Percentiles rank a stretch among this genome's conserved stretches.
These are phyloP conservation scores for Bothriochloa decipiens DNA, from an alignment of 176 grass and related monocot genomes.

Conservation along the genomic window DNA sequence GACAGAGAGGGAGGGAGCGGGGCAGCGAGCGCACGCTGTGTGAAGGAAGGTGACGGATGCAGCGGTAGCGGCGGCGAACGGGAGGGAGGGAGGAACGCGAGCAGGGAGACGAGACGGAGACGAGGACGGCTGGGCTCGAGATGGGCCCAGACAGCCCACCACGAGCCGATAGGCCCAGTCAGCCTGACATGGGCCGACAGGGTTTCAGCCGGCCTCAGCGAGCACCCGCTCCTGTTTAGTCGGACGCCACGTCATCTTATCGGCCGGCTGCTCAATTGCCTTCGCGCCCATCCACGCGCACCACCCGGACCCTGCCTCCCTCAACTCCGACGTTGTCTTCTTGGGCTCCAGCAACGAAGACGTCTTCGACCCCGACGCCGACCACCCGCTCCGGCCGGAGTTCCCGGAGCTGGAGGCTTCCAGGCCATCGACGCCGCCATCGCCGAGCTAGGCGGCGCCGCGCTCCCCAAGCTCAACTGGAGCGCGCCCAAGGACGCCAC, in stretches of 20 bases:
- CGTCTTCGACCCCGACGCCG: conserved; percentile 25
- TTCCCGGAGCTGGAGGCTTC: conserved; percentile 76
- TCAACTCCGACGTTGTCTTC: conserved; percentile 38
- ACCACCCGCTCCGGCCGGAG: conserved; percentile 28
- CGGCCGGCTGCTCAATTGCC: not conserved
- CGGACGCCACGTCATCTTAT: no score
- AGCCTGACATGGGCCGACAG: no score
- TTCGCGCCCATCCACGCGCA: no score
- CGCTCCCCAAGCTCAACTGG: conserved; percentile 86
- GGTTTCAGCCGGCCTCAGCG: no score
- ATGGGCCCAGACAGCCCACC: no score
- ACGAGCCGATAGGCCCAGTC: no score
- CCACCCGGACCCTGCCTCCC: conserved; percentile 54
- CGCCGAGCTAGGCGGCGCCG: conserved; percentile 58
- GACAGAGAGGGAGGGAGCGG: not conserved
- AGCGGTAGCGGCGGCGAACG: no score
- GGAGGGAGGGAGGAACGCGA: no score
- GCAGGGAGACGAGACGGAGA: not conserved
- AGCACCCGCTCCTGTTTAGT: no score
- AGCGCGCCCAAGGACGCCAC: conserved; percentile 82
- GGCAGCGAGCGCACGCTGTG: not conserved
- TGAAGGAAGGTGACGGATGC: no score
- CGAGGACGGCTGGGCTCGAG: not conserved
- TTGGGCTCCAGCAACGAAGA: conserved; percentile 35
- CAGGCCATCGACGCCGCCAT: conserved; percentile 63